Base-by-base conservation (phyloP, 108 stramenopile genomes). In the Thalassiosira profunda region DNA sequence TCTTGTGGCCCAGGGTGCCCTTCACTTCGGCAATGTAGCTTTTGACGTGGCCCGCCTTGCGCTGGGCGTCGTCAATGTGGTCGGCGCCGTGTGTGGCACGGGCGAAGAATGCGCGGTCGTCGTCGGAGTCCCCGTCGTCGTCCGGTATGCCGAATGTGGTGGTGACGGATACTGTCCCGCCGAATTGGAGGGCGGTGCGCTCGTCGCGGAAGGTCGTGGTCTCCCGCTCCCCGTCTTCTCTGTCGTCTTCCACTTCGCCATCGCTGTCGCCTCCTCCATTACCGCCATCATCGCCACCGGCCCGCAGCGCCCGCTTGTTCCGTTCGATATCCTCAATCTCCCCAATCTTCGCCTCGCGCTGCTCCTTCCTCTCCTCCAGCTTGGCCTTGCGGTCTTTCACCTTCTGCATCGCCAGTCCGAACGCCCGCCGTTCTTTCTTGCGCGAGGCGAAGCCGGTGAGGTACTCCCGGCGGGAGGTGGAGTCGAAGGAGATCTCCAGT, bases 391-490 rank as follows among this genome's bases (percentile, higher is more conserved):
- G 83, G 62, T 94, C 93, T 58, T 94, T 94, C 35, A 94, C 89
- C 60, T 90, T 91, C 76, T 94, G 93, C 93, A 94, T 94, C 46
- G 93, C 93, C 58, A 94, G 58, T n/a, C 93, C 93, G 54, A 79
- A 94, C 9, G 86, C 90, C 7, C 93, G 77, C 14, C 93, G 86
- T 63, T 91, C 78, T 47, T 77, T 59, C 62, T 94, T 94, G 5
- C 90, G 84, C 36, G 72, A 61, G 26, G 89, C 86, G 60, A 94
- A 89, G 3, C 93, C 93, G 5, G 83, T 87, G 23, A 94, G 72
- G 49, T 91, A 84, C 11, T 79, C 73, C 0, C 33, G 46, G 20
- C 93, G 84, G 17, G 83, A 83, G 57, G 87, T 68, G 23, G 90
- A 84, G 58, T 94, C 84, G 71, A 94, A 94, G 3, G 82, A 83